phyloP scores from a whole-genome alignment of 345 rosid genomes.

The Populus deltoides region DNA sequence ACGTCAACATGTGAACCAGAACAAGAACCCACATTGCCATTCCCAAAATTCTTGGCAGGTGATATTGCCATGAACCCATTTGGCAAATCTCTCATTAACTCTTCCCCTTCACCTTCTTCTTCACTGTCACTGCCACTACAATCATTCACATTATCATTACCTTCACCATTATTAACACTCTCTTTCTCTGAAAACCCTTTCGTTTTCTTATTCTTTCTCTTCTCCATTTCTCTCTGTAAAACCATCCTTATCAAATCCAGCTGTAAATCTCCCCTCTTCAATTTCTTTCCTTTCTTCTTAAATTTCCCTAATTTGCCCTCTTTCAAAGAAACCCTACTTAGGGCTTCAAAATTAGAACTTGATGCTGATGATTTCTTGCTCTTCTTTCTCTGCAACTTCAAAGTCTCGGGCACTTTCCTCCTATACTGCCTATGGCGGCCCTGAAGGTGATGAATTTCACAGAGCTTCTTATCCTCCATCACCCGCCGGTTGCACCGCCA shows the following conservation, averaged over 20 bases:
- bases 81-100: constrained; percentile 73
- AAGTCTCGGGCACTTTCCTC: constrained; percentile 62
- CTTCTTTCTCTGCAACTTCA: constrained; percentile 49
- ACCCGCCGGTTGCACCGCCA: constrained; percentile 92
- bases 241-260: constrained; percentile 82
- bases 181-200: background rate
- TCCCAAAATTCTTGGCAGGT: constrained; percentile 39
- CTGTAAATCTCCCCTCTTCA: constrained; percentile 53
- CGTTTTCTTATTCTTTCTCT: constrained; percentile 38
- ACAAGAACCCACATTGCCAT: constrained; percentile 37
- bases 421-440: constrained; percentile 53
- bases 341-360: no score
- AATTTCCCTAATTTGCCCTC: constrained; percentile 29
- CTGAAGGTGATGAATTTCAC: constrained; percentile 74
- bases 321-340: no score
- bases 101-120: constrained; percentile 29
- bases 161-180: constrained; percentile 14
- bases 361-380: constrained; percentile 22
- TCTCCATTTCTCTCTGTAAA: constrained; percentile 73
- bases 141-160: constrained; percentile 30
- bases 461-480: constrained; percentile 70
- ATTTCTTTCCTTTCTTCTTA: constrained; percentile 14
- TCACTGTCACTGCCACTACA: constrained; percentile 16
- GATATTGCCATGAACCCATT: constrained; percentile 91
- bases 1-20: constrained; percentile 52